Conservation (phyloP, 768 basidiomycete genomes). For the Suillus tomentosus region DNA sequence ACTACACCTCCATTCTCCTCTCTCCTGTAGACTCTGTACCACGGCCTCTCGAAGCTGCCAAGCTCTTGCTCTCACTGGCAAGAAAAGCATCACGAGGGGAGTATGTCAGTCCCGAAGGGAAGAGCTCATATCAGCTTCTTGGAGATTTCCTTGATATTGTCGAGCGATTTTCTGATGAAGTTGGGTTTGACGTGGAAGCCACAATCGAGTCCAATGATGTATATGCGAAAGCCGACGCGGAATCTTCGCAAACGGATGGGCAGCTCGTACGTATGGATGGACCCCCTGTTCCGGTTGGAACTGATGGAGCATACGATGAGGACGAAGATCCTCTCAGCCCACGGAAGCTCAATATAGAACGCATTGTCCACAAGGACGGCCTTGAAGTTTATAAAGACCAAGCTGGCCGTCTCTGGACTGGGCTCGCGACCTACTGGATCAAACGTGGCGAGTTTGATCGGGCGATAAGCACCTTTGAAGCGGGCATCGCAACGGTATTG, state of each 20-base stretch:
- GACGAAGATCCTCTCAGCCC: slow-evolving; percentile 80
- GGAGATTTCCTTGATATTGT: slow-evolving; percentile 91
- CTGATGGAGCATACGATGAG: slow-evolving; percentile 68
- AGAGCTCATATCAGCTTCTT: slow-evolving; percentile 93
- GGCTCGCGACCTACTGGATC: slow-evolving; percentile 97
- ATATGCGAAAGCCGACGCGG: slow-evolving; percentile 50
- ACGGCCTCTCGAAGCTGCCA: slow-evolving; percentile 91
- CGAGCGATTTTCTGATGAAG: slow-evolving; percentile 88
- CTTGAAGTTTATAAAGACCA: slow-evolving; percentile 92
- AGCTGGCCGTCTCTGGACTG: slow-evolving; percentile 94
- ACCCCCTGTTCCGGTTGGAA: slow-evolving; percentile 53
- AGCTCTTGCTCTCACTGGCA: slow-evolving; percentile 81
- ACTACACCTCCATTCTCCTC: slow-evolving; percentile 71
- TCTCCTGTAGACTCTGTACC: slow-evolving; percentile 57
- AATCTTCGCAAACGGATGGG: slow-evolving; percentile 36
- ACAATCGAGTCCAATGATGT: slow-evolving; percentile 59
- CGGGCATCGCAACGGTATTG: slow-evolving; percentile 79
- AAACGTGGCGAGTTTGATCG: slow-evolving; percentile 95
- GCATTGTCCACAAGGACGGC: slow-evolving; percentile 84
- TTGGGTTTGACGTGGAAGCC: slow-evolving; percentile 84
- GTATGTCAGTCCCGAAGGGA: slow-evolving; percentile 87
- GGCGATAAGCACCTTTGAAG: slow-evolving; percentile 85
- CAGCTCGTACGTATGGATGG: slow-evolving; percentile 74
- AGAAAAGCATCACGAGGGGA: slow-evolving; percentile 81
- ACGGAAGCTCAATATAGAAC: slow-evolving; percentile 81